phyloP scores from a whole-genome alignment of 2,329 filamentous ascomycete species.

The Dothidotthia symphoricarpi region DNA sequence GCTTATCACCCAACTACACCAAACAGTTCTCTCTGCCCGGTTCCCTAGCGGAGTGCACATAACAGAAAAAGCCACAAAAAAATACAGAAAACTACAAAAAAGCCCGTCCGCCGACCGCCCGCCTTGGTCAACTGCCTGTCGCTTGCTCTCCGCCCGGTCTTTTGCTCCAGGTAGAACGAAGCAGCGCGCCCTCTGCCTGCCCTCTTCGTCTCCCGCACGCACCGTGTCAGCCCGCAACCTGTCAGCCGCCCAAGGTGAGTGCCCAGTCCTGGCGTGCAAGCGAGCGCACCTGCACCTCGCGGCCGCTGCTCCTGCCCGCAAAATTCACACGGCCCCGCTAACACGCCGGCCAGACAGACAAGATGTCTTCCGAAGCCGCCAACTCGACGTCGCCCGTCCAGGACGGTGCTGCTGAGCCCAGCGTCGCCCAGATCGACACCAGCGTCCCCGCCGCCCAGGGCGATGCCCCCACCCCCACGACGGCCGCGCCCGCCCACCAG shows the following conservation, averaged over 20 bases:
- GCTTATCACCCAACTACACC: constrained; percentile 24
- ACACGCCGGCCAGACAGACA: constrained; percentile 28
- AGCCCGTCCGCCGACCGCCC: constrained; percentile 29
- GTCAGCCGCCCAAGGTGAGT: constrained; percentile 27
- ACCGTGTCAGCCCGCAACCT: constrained; percentile 20
- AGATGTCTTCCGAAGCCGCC: constrained; percentile 46
- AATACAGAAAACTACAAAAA: constrained; percentile 41
- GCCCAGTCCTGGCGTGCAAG: constrained; percentile 31
- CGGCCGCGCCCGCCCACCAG: constrained; percentile 72
- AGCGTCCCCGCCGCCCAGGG: constrained; percentile 63
- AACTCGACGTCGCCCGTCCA: constrained; percentile 55
- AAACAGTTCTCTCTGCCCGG: constrained; percentile 28
- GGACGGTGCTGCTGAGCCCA: constrained; percentile 71
- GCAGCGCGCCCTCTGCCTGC: constrained; percentile 22
- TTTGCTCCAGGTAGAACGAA: constrained; percentile 20
- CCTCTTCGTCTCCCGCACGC: constrained; percentile 17
- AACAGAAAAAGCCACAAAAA: constrained; percentile 43
- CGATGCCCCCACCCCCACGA: constrained; percentile 68
- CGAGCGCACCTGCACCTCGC: constrained; percentile 32
- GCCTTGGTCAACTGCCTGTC: constrained; percentile 28
- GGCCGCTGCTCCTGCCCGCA: constrained; percentile 31
- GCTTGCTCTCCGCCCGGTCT: constrained; percentile 26
- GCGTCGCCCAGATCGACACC: constrained; percentile 67
- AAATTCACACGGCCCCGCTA: constrained; percentile 26
- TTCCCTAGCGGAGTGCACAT: constrained; percentile 35